Evolutionary conservation across 2,329 filamentous ascomycete species (phyloP), one percentile per base, ranked within the genome.

Genomic region (Aspergillus transmontanensis): DNA sequence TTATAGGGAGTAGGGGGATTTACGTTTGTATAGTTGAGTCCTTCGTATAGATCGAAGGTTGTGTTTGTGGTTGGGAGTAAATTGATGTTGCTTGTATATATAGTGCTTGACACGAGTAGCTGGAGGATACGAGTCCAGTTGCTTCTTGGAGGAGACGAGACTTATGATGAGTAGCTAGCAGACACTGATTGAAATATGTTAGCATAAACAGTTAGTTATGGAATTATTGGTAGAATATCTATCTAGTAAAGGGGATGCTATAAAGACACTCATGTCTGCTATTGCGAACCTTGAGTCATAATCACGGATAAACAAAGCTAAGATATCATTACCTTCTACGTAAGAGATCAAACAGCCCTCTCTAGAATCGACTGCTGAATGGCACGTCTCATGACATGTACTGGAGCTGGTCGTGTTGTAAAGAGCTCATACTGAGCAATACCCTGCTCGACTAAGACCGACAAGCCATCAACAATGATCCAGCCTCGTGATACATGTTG

Each of bases 341-440:
- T 10, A 41, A 10, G 2, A 9, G 7, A n/a, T 41, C 19, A 41
- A 41, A 23, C n/a, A 46, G n/a, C n/a, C 4, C 43, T 21, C 21
- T 46, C 43, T 46, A 21, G 3, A 14, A 21, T 46, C 0, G 43
- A 21, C n/a, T 23, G 43, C 4, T 21, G n/a, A 14, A 46, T 23
- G 6, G n/a, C 43, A 23, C 21, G 43, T 26, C 64, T 63, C 70
- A 73, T 73, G 4, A 68, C 64, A 65, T 70, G 66, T 4, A 69
- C 59, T 2, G 71, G 71, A 1, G 71, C 70, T 19, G 67, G 69
- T 10, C 68, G 53, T 30, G 61, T 57, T 1, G 69, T 73, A 45
- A 73, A 70, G 3, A 73, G 56, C 51, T 73, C 68, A 45, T 67
- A 72, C 45, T 73, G 71, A 11, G 66, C 67, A 57, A 71, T 64